Evolutionary conservation across 148 eudicot genomes (phyloP).

Genomic region (Cornus controversa): DNA sequence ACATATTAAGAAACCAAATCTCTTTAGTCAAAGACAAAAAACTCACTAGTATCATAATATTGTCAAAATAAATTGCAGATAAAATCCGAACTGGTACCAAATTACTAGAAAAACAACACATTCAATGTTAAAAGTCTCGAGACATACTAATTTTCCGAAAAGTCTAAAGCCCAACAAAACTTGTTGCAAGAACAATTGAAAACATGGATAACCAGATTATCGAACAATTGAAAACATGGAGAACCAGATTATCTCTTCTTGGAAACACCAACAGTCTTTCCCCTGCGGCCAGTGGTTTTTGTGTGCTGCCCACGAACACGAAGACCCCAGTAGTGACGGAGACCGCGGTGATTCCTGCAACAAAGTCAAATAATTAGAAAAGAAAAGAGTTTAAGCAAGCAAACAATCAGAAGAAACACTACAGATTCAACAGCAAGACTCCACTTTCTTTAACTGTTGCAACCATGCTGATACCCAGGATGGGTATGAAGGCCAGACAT

Average conservation of each 20-base stretch:
- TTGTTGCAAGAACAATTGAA: background rate
- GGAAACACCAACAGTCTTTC: slow-evolving; percentile 96
- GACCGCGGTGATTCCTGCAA: slow-evolving; percentile 84
- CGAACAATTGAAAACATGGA: slow-evolving; percentile 20
- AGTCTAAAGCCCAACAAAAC: slow-evolving; percentile 4
- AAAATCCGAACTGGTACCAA: background rate
- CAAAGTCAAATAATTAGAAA: background rate
- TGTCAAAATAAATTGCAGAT: background rate
- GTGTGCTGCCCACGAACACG: slow-evolving; percentile 97
- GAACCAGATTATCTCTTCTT: slow-evolving; percentile 69
- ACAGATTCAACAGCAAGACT: background rate
- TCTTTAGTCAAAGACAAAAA: too few species aligned
- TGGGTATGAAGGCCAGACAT: background rate
- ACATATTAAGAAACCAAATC: too few species aligned
- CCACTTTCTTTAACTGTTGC: background rate
- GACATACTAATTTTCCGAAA: background rate
- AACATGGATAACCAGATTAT: slow-evolving; percentile 22
- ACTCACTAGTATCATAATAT: background rate
- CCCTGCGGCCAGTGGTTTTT: slow-evolving; percentile 95
- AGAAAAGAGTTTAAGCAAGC: background rate
- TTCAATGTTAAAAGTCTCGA: background rate
- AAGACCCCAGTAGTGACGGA: slow-evolving; percentile 94
- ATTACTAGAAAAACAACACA: background rate
- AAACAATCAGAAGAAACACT: background rate
- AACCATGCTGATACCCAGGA: background rate